Base-by-base conservation (phyloP, 78 protist species). In the Dictyostelium firmibasis region DNA sequence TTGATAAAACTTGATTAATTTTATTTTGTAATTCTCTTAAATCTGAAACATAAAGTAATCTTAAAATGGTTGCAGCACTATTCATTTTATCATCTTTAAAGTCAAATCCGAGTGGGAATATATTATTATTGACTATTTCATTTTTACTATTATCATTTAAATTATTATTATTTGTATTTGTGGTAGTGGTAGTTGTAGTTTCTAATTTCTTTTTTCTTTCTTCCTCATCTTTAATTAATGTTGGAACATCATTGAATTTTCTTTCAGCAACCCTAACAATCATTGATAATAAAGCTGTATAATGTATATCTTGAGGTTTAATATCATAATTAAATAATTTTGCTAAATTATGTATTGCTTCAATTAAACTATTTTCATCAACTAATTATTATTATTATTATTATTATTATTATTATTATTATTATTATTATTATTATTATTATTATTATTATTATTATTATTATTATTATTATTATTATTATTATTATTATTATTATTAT, bases 11-110 rank as follows among this genome's bases (percentile, higher is more conserved):
- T 70, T 81, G 77, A 81, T 89, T 89, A n/a, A 89, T 89, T 78
- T 89, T 89, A 33, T 29, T 64, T 69, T 89, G 94, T 47, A 89
- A 14, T 50, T 89, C 94, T 89, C 87, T 89, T 20, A 89, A 25
- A 70, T 89, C 94, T 20, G 94, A 89, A 67, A 89, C 94, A 69
- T 89, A 89, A 5, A 89, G 72, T 33, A 89, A 81, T 81, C 94
- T 78, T 20, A 89, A 60, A 69, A 89, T 89, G 2, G 94, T 89
- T 16, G 94, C 94, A 2, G 85, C 94, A 14, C 86, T 50, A 41
- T 78, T 89, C 81, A 89, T 89, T 75, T 89, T 89, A n/a, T 89
- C 94, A 81, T 89, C 77, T 9, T 77, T 41, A 18, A 81, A 31
- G 74, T 89, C 94, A 33, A 89, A 89, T 47, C 94, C 94, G 0